Evolutionary conservation across 495 filamentous ascomycete genomes (phyloP).

Genomic region (Immersiella caudata): DNA sequence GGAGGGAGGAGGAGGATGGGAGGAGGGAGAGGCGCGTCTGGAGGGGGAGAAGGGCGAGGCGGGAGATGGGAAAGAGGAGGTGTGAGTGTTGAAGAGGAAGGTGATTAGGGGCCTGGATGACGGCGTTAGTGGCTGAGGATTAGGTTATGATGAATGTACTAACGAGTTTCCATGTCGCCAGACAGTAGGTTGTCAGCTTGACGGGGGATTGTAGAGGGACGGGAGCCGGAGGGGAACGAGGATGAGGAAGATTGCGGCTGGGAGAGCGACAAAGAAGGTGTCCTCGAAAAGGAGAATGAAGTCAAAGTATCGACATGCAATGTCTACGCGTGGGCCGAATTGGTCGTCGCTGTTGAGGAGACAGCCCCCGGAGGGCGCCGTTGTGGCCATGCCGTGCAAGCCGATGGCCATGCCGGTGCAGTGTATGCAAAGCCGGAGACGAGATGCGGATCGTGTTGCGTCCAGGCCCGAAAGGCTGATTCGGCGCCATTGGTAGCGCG

Average conservation of each 20-base stretch:
- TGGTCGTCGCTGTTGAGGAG: conserved; percentile 9
- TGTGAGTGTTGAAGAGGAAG: conserved; percentile 34
- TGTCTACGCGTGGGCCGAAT: conserved; percentile 37
- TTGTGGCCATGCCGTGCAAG: not conserved
- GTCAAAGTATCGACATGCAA: conserved; percentile 39
- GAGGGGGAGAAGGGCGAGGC: conserved; percentile 20
- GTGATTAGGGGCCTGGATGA: conserved; percentile 6
- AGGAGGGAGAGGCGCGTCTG: conserved; percentile 27
- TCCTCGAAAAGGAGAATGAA: conserved; percentile 45
- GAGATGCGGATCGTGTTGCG: not conserved
- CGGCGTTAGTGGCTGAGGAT: not conserved
- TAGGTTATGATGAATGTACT: not conserved
- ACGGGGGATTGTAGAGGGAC: conserved; percentile 30
- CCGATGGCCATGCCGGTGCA: not conserved
- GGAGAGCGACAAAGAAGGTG: conserved; percentile 34
- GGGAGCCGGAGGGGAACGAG: conserved; percentile 29
- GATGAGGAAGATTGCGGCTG: conserved; percentile 37
- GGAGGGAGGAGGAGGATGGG: conserved; percentile 22
- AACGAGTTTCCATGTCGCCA: conserved; percentile 38
- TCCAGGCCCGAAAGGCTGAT: too few species aligned
- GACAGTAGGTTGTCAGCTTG: conserved; percentile 34
- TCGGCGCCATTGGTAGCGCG: too few species aligned
- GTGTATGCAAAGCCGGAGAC: not conserved
- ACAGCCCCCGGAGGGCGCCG: not conserved
- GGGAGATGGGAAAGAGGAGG: conserved; percentile 31